A percentile compares a stretch with the other conserved stretches of the same genome.
Conservation (phyloP, 2,329 filamentous ascomycete genomes). For the Trichoderma asperellum region DNA sequence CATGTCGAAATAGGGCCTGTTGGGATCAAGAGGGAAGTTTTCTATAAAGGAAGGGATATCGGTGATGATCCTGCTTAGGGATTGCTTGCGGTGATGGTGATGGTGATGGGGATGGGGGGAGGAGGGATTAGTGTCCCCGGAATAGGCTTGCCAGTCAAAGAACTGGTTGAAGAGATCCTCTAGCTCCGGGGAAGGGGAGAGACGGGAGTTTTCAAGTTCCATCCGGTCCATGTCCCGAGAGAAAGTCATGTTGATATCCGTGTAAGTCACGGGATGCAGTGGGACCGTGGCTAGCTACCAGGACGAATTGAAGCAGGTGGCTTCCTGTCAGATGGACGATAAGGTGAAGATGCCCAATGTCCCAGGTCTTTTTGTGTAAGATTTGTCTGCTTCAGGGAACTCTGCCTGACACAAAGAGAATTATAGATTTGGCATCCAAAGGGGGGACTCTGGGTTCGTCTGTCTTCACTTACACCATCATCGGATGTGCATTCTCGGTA, state of each 20-base stretch:
- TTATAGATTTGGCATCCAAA: conserved; percentile 46
- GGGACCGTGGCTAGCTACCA: conserved; percentile 46
- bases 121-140: conserved; percentile 39
- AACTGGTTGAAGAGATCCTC: conserved; percentile 42
- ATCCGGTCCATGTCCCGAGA: conserved; percentile 42
- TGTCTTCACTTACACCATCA: conserved; percentile 45
- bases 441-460: conserved; percentile 40
- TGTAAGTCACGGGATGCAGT: conserved; percentile 50
- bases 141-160: conserved; percentile 47
- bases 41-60: conserved; percentile 43
- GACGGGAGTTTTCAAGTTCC: conserved; percentile 44
- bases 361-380: conserved; percentile 46
- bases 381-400: conserved; percentile 45
- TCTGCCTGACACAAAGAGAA: conserved; percentile 44
- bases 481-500: conserved; percentile 41
- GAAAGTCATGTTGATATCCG: conserved; percentile 47
- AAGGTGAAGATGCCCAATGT: conserved; percentile 48
- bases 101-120: conserved; percentile 28
- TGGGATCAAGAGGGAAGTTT: conserved; percentile 42
- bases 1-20: conserved; percentile 43
- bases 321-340: conserved; percentile 43
- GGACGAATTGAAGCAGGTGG: conserved; percentile 45
- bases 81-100: conserved; percentile 38
- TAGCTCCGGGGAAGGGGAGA: conserved; percentile 45
- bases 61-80: conserved; percentile 43